These are phyloP conservation scores for Logfia minima DNA, from an alignment of 129 eudicot species.

Conservation along the genomic window DNA sequence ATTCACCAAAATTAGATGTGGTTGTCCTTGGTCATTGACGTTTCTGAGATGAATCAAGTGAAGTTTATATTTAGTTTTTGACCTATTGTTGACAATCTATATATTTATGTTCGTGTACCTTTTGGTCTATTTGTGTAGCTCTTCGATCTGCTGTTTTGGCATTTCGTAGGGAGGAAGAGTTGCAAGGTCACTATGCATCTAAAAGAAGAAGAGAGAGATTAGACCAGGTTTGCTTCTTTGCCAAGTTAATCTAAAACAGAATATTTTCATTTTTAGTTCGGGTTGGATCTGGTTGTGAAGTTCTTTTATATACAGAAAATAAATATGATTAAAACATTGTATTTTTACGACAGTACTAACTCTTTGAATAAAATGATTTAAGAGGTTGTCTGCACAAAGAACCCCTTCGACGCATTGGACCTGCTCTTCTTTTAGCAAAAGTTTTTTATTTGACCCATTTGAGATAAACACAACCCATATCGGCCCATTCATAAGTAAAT, in stretches of 20 bases:
- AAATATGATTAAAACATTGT: background rate
- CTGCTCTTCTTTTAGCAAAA: background rate
- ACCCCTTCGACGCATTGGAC: background rate
- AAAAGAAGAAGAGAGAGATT: conserved; percentile 74
- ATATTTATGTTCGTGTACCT: background rate
- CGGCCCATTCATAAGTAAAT: background rate
- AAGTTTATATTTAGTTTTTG: background rate
- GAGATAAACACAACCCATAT: background rate
- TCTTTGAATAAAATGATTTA: background rate
- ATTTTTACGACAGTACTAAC: background rate
- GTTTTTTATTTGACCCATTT: background rate
- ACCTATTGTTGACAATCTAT: background rate
- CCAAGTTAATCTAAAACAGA: background rate
- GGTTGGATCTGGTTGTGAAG: background rate
- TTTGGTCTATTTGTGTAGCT: conserved; percentile 49
- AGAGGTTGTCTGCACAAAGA: conserved; percentile 5
- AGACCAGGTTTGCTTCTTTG: conserved; percentile 50
- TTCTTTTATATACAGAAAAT: no score
- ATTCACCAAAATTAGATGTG: no score
- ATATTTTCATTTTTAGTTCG: background rate
- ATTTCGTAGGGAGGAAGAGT: conserved; percentile 82
- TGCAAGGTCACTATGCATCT: conserved; percentile 49
- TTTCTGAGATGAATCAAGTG: conserved; percentile 7
- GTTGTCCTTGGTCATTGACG: no score
- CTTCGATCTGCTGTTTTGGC: conserved; percentile 83